Percentiles rank a stretch among this genome's conserved stretches.
Evolutionary conservation across 805 yeast genomes (phyloP).

Genomic region (Saccharomycopsis guyanensis): DNA sequence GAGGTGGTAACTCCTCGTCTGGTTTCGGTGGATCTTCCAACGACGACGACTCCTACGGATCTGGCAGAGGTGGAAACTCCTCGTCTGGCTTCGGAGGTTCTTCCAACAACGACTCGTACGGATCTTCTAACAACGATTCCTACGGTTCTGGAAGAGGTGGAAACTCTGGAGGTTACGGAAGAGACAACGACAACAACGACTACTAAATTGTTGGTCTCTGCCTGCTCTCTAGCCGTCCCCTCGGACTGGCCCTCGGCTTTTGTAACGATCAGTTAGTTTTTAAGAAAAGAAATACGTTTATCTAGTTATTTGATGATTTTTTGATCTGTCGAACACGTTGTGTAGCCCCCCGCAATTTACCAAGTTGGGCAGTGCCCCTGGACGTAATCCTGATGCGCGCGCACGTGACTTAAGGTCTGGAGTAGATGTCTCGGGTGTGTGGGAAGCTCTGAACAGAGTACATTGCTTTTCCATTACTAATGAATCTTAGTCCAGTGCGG

Average conservation of each 20-base stretch:
- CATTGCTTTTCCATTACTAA: not conserved
- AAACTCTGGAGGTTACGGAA: constrained; percentile 11
- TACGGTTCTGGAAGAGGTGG: constrained; percentile 21
- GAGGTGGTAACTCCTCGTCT: constrained; percentile 21
- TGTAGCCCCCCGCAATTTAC: no score
- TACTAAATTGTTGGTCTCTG: not conserved
- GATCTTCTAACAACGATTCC: constrained; percentile 21
- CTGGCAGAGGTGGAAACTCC: constrained; percentile 21
- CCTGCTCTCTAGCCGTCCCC: not conserved
- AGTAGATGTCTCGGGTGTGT: no score
- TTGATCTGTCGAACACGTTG: no score
- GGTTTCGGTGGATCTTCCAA: constrained; percentile 27
- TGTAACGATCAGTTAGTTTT: no score
- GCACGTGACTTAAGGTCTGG: no score
- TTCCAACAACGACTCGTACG: constrained; percentile 25
- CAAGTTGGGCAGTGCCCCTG: no score
- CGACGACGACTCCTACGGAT: constrained; percentile 22
- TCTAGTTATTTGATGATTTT: no score
- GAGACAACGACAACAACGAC: constrained; percentile 23
- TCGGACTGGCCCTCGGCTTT: no score
- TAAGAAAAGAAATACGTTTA: no score
- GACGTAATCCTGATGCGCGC: no score
- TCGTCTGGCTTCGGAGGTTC: constrained; percentile 24
- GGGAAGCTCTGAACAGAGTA: no score
- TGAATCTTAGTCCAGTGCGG: constrained; percentile 24